These are phyloP conservation scores for Parathielavia appendiculata DNA, from an alignment of 495 filamentous ascomycete species.

Conservation along the genomic window DNA sequence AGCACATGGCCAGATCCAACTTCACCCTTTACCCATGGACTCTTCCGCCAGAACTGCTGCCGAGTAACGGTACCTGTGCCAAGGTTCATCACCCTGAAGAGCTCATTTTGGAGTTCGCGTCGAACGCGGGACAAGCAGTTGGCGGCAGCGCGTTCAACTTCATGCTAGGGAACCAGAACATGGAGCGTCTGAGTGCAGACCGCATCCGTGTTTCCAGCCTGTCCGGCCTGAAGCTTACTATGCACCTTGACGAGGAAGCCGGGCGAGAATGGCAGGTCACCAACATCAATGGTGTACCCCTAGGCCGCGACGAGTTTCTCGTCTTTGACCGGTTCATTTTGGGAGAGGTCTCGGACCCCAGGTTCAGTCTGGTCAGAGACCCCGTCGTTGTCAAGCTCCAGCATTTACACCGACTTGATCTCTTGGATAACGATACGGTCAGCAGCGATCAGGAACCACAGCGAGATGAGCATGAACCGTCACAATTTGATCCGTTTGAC, in stretches of 20 bases:
- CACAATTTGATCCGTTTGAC: conserved; percentile 1
- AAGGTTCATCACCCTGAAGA: conserved; percentile 48
- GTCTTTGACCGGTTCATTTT: conserved; percentile 73
- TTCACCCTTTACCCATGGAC: conserved; percentile 91
- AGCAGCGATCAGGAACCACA: neutral
- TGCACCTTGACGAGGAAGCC: conserved; percentile 60
- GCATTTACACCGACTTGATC: conserved; percentile 36
- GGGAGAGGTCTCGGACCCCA: conserved; percentile 70
- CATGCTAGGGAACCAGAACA: conserved; percentile 44
- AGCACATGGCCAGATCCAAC: conserved; percentile 46
- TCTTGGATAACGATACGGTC: conserved; percentile 45
- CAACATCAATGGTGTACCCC: conserved; percentile 69
- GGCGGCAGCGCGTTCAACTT: conserved; percentile 53
- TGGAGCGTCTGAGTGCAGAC: conserved; percentile 50
- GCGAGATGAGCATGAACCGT: neutral
- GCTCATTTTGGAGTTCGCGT: conserved; percentile 77
- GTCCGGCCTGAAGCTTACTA: conserved; percentile 69
- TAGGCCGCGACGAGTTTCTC: conserved; percentile 88
- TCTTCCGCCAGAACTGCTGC: conserved; percentile 66
- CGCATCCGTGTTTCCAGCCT: conserved; percentile 77
- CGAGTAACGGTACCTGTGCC: conserved; percentile 65
- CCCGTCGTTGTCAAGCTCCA: conserved; percentile 63
- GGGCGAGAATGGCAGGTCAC: conserved; percentile 59
- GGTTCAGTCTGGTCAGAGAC: conserved; percentile 76
- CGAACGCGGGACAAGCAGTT: conserved; percentile 52